A percentile compares a stretch with the other conserved stretches of the same genome.
phyloP scores from a whole-genome alignment of 768 basidiomycete genomes.

The Leccinum incarnatum region DNA sequence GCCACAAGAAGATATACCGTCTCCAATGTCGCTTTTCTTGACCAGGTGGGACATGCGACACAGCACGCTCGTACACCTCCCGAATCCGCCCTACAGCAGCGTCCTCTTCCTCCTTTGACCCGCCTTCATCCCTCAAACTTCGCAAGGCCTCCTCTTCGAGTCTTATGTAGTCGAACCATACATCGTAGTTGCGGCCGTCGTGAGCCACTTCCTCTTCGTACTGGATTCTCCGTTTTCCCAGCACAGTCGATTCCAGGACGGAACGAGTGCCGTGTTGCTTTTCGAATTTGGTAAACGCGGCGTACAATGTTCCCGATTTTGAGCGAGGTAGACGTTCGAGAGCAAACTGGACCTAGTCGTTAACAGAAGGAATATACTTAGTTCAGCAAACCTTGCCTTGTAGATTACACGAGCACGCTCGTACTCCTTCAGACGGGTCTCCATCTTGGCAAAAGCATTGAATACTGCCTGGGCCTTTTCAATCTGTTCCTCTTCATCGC shows the following conservation, averaged over 20 bases:
- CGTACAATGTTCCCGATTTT: constrained; percentile 84
- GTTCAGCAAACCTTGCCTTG: constrained; percentile 56
- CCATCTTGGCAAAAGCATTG: constrained; percentile 94
- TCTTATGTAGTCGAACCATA: constrained; percentile 96
- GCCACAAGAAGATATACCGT: constrained; percentile 88
- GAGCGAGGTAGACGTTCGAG: constrained; percentile 88
- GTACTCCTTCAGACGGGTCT: constrained; percentile 92
- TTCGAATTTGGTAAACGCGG: constrained; percentile 95
- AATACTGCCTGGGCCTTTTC: constrained; percentile 89
- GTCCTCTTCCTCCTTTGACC: constrained; percentile 66
- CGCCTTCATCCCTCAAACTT: constrained; percentile 73
- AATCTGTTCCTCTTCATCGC: constrained; percentile 86
- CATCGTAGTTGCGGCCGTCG: constrained; percentile 93
- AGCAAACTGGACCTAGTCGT: constrained; percentile 67
- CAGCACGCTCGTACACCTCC: constrained; percentile 94
- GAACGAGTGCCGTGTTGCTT: constrained; percentile 93
- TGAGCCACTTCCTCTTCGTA: constrained; percentile 95
- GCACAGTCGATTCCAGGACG: constrained; percentile 88
- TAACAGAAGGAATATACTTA: not conserved
- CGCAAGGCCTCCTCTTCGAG: constrained; percentile 86
- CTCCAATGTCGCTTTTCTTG: constrained; percentile 91
- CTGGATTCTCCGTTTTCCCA: constrained; percentile 97
- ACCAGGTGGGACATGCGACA: constrained; percentile 93
- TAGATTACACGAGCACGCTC: constrained; percentile 97
- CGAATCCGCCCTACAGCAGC: constrained; percentile 65